Percentiles rank a stretch among this genome's conserved stretches.
Evolutionary conservation across 805 yeast species (phyloP).

Genomic region (Candida easanensis): DNA sequence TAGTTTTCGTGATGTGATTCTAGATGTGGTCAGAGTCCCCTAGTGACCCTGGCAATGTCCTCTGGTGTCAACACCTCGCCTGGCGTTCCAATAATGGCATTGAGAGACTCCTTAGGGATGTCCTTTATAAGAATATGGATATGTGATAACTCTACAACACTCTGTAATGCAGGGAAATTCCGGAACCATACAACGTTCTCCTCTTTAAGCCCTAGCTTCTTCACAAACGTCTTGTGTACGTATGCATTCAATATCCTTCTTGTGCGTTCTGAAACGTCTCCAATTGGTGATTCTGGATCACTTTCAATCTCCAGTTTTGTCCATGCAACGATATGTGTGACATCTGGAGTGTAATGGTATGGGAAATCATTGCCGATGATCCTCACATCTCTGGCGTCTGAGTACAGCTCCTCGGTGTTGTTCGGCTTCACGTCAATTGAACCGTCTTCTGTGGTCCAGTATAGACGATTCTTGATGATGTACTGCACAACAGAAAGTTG

Average conservation of each 20-base stretch:
- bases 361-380: constrained; percentile 63
- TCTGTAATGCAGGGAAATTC: constrained; percentile 68
- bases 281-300: constrained; percentile 49
- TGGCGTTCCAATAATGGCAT: constrained; percentile 9
- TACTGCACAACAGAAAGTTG: constrained; percentile 45
- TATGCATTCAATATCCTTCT: constrained; percentile 46
- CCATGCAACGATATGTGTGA: constrained; percentile 67
- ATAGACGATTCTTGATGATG: constrained; percentile 44
- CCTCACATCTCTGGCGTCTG: constrained; percentile 32
- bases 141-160: constrained; percentile 65
- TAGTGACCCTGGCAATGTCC: constrained; percentile 1
- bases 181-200: constrained; percentile 54
- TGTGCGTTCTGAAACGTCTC: constrained; percentile 34
- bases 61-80: constrained; percentile 11
- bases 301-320: constrained; percentile 47
- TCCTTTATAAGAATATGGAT: constrained; percentile 57
- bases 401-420: constrained; percentile 24
- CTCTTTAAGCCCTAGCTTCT: constrained; percentile 35
- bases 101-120: constrained; percentile 1
- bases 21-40: background rate
- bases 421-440: constrained; percentile 11
- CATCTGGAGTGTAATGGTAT: constrained; percentile 50
- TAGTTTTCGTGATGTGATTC: background rate
- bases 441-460: constrained; percentile 44
- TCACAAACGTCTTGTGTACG: constrained; percentile 43